Evolutionary conservation across 345 rosid genomes (phyloP).

Genomic region (Gynandropsis gynandra): DNA sequence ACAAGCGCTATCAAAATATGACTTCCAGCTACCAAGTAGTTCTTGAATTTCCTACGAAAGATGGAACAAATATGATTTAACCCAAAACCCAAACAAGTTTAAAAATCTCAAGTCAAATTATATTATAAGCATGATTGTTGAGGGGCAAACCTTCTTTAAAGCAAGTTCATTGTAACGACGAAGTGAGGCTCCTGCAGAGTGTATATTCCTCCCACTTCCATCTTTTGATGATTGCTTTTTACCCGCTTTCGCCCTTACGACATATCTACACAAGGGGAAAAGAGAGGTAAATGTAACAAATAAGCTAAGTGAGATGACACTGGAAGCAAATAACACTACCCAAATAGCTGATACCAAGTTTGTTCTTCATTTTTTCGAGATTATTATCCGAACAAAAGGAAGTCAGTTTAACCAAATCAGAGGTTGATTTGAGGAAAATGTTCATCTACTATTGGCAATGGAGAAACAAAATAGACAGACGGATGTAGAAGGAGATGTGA

Average conservation of each 20-base stretch:
- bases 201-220: slow-evolving; percentile 67
- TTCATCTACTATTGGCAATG: no score
- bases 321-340: not conserved
- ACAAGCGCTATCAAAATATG: slow-evolving; percentile 71
- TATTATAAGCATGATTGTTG: not conserved
- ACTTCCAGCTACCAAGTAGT: slow-evolving; percentile 81
- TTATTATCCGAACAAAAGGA: not conserved
- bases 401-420: no score
- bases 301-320: slow-evolving; percentile 1
- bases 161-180: slow-evolving; percentile 90
- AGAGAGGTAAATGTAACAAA: slow-evolving; percentile 8
- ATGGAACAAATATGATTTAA: slow-evolving; percentile 17
- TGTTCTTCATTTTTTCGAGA: not conserved
- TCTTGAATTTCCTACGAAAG: slow-evolving; percentile 74
- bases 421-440: no score
- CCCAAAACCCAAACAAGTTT: slow-evolving; percentile 9
- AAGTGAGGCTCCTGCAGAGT: slow-evolving; percentile 96
- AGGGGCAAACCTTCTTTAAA: slow-evolving; percentile 66
- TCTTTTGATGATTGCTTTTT: slow-evolving; percentile 92
- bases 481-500: not conserved
- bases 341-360: not conserved
- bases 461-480: not conserved
- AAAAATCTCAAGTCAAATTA: not conserved
- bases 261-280: slow-evolving; percentile 50
- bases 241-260: slow-evolving; percentile 97